phyloP scores from a whole-genome alignment of 371 early-diverging fungal species.

The Coemansia sp. region DNA sequence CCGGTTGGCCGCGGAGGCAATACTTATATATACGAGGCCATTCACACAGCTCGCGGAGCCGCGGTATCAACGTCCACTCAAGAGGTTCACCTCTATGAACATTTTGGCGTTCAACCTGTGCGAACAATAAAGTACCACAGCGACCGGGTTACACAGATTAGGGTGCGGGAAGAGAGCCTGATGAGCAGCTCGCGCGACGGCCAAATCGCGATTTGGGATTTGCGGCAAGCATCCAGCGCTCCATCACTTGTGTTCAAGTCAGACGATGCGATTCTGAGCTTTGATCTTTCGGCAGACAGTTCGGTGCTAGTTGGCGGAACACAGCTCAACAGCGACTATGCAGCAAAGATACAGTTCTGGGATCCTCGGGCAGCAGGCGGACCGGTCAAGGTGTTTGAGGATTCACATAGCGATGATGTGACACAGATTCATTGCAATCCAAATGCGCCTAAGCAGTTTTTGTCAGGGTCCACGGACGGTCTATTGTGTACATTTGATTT shows the following conservation, averaged over 20 bases:
- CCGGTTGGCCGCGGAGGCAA: constrained; percentile 54
- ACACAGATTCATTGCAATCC: constrained; percentile 85
- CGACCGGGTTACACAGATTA: constrained; percentile 62
- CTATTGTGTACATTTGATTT: constrained; percentile 72
- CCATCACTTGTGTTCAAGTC: constrained; percentile 59
- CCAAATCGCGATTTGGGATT: constrained; percentile 68
- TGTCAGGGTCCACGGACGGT: constrained; percentile 77
- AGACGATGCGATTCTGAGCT: constrained; percentile 53
- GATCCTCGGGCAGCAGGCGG: constrained; percentile 56
- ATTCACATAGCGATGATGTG: constrained; percentile 90
- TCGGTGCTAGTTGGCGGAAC: constrained; percentile 31
- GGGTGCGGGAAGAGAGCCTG: constrained; percentile 60
- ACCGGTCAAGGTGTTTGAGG: constrained; percentile 60
- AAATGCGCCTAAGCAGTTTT: constrained; percentile 55
- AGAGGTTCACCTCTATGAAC: constrained; percentile 67
- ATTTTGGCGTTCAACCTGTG: constrained; percentile 55
- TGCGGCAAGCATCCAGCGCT: constrained; percentile 50
- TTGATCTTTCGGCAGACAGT: constrained; percentile 39
- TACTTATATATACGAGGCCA: constrained; percentile 67
- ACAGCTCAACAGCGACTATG: constrained; percentile 39
- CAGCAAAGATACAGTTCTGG: constrained; percentile 75
- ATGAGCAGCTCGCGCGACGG: constrained; percentile 66
- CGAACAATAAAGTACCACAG: constrained; percentile 56
- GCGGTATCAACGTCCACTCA: constrained; percentile 69
- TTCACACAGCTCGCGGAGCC: constrained; percentile 57